Evolutionary conservation across 768 basidiomycete genomes (phyloP), one percentile per base, ranked within the genome.

Genomic region (Naganishia onofrii): DNA sequence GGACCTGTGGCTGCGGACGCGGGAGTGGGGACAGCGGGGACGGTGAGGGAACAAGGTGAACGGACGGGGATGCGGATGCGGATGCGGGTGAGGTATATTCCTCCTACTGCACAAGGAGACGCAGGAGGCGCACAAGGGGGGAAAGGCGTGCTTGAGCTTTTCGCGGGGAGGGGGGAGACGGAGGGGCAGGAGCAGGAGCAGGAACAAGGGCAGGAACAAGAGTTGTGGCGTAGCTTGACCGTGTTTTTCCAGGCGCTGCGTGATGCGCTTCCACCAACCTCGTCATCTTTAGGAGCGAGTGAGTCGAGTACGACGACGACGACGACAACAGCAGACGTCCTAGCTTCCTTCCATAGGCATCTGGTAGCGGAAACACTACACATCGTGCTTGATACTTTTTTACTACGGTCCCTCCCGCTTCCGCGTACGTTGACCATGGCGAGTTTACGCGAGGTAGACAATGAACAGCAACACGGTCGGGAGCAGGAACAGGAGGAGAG

Each of bases 311-410:
- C 48, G n/a, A 1, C 19, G 23, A n/a, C 48, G 21, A 6, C n/a
- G n/a, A n/a, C 48, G 3, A 23, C 12, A 51, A 21, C n/a, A 21
- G n/a, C 3, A 6, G 48, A n/a, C 38, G 60, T 8, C 5, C 34
- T 58, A 6, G 34, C 34, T 12, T 23, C 60, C 6, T 63, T 63
- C 60, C 60, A 63, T 26, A 21, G 42, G 23, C 60, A 63, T 29
- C 23, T 63, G 36, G 60, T 26, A 15, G 13, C 60, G 21, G 60
- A 63, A 23, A 63, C 60, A 4, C 42, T 63, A n/a, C 36, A 28
- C 23, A 63, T 42, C 23, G 23, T 63, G 15, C 60, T 36, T 28
- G 60, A 63, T 12, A 8, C 42, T 5, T 42, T 63, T 7, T 26
- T 63, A 21, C 60, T 63, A 2, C 60, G 34, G 26, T 42, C 42